Base-by-base conservation (phyloP, 208 protist genomes). In the Phytomonas serpens region DNA sequence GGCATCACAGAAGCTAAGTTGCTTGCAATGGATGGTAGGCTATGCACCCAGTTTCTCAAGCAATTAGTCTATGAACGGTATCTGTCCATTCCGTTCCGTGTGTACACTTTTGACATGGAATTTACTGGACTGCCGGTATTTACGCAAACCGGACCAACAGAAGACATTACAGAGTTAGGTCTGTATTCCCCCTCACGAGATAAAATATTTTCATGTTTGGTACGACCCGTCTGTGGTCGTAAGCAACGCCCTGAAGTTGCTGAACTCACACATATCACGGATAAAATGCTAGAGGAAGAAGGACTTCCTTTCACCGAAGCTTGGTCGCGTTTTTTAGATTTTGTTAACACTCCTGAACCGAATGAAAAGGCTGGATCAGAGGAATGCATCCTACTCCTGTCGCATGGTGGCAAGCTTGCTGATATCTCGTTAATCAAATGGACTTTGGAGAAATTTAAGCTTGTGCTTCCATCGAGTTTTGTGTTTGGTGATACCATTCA, bases 71-170 rank as follows among this genome's bases (percentile, higher is more conserved):
- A 88, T 76, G 83, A 90, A 71, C 83, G 80, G 37, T 96, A 97
- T 76, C 80, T 97, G n/a, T 61, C 85, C 32, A 89, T 97, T 16
- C 92, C 92, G 4, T 95, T 97, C 72, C 84, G 88, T 13, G 81
- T 95, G 0, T 93, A 90, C 57, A 85, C 81, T 33, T 97, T 97
- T 77, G 92, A 97, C 71, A 89, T 97, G 79, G 88, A 97, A 77
- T 97, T 95, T 71, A 93, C 89, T 10, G 88, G 87, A 5, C 87
- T 87, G 5, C 92, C 89, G 16, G 86, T 87, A 13, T 97, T 97
- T 75, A 88, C 86, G 11, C 76, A 88, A 0, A 84, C 93, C 3
- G 92, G 92, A 14, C 92, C 92, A 1, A 94, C 89, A 29, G 86
- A 93, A 72, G 89, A 94, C 73, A 97, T 97, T 70, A 94, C 88